A percentile compares a stretch with the other conserved stretches of the same genome.
Conservation (phyloP, 2,329 filamentous ascomycete species). For the Aureobasidium namibiae region DNA sequence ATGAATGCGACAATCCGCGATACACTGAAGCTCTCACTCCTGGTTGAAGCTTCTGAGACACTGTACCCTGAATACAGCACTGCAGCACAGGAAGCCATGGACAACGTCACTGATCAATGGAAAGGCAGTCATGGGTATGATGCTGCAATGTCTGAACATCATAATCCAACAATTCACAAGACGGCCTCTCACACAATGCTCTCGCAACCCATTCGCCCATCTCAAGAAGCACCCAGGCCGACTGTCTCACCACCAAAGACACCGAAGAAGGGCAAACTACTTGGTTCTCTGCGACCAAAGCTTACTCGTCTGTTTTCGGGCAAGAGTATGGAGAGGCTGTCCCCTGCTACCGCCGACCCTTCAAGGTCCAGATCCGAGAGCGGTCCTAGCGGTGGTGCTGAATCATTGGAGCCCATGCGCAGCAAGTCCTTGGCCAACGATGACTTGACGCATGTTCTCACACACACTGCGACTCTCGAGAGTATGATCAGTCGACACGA, state of each 20-base stretch:
- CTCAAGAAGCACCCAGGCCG: neutral
- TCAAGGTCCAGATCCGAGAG: slow-evolving; percentile 17
- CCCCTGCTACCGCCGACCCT: neutral
- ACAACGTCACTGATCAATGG: slow-evolving; percentile 29
- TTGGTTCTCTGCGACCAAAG: neutral
- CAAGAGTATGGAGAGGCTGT: neutral
- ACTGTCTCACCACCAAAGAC: slow-evolving; percentile 2
- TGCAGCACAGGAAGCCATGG: slow-evolving; percentile 34
- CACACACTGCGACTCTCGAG: slow-evolving; percentile 26
- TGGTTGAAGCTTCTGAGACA: slow-evolving; percentile 34
- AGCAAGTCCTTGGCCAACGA: slow-evolving; percentile 20
- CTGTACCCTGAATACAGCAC: slow-evolving; percentile 39
- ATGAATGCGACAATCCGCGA: slow-evolving; percentile 26
- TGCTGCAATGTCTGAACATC: slow-evolving; percentile 1
- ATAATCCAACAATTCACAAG: slow-evolving; percentile 7
- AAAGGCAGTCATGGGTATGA: slow-evolving; percentile 11
- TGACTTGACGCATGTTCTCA: slow-evolving; percentile 21
- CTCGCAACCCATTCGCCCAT: neutral
- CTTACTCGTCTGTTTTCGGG: slow-evolving; percentile 9
- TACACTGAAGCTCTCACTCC: slow-evolving; percentile 35
- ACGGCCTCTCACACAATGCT: slow-evolving; percentile 9
- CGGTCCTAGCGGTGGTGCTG: neutral
- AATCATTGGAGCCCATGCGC: slow-evolving; percentile 2
- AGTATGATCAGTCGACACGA: slow-evolving; percentile 35
- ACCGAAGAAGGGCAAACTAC: neutral